These are phyloP conservation scores for Fraxinus baroniana DNA, from an alignment of 305 asterid genomes.

Conservation along the genomic window DNA sequence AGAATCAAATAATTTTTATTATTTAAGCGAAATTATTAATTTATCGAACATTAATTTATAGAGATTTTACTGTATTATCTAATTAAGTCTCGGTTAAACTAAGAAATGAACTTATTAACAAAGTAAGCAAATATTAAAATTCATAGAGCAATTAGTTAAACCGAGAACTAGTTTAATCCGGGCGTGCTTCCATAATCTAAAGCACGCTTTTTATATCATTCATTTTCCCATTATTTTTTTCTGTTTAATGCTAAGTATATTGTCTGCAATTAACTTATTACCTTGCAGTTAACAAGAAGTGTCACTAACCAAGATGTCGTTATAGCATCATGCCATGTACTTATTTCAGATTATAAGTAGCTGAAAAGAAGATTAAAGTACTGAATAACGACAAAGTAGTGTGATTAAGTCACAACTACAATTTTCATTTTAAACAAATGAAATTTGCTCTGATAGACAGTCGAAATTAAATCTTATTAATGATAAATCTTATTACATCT, in stretches of 20 bases:
- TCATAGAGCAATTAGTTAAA: not conserved
- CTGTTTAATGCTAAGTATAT: not conserved
- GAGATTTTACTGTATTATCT: no score
- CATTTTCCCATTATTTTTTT: not conserved
- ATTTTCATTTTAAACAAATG: not conserved
- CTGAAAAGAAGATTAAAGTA: no score
- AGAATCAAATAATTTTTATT: no score
- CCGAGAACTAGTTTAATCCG: not conserved
- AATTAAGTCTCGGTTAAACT: not conserved
- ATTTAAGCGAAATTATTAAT: no score
- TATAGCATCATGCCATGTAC: not conserved
- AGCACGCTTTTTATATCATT: not conserved
- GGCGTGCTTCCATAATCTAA: not conserved
- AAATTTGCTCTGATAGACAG: not conserved
- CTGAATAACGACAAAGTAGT: not conserved
- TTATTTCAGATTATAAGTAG: not conserved
- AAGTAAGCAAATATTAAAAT: not conserved
- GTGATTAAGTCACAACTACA: not conserved
- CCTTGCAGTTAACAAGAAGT: not conserved
- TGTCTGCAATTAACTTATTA: not conserved
- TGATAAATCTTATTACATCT: not conserved
- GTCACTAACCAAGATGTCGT: not conserved
- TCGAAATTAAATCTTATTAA: not conserved
- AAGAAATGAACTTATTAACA: not conserved
- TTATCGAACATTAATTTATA: no score